phyloP scores from a whole-genome alignment of 768 basidiomycete species.

The Rossbeevera mucosa region DNA sequence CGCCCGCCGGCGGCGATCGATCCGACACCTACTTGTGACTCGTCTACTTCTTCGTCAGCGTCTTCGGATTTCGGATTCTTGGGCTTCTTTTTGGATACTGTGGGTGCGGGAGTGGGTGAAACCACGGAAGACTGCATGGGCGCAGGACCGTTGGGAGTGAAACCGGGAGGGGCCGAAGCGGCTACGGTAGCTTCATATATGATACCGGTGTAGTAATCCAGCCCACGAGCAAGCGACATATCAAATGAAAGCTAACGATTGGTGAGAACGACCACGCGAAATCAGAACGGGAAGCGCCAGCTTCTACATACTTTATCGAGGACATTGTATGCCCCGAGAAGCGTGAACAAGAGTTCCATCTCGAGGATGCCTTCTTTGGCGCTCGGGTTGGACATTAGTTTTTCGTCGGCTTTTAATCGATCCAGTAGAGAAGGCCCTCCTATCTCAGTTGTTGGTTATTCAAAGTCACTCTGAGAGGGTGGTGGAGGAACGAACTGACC shows the following conservation, averaged over 20 bases:
- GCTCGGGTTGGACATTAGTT: constrained; percentile 61
- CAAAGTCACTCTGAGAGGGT: not conserved
- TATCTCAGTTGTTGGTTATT: constrained; percentile 24
- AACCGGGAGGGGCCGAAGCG: constrained; percentile 87
- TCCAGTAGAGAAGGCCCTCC: constrained; percentile 77
- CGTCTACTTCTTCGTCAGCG: constrained; percentile 75
- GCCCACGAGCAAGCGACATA: constrained; percentile 91
- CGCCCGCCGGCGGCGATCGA: constrained; percentile 98
- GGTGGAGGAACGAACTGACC: constrained; percentile 41
- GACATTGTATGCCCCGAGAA: constrained; percentile 77
- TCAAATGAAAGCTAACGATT: constrained; percentile 81
- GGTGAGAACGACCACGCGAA: not conserved
- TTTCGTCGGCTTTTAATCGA: constrained; percentile 57
- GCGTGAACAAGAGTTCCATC: constrained; percentile 79
- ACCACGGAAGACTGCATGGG: constrained; percentile 26
- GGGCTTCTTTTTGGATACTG: constrained; percentile 34
- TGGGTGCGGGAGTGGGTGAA: constrained; percentile 14
- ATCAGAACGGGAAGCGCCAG: not conserved
- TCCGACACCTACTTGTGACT: constrained; percentile 92
- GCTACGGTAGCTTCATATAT: constrained; percentile 96
- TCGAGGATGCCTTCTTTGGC: constrained; percentile 83
- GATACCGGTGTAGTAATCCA: constrained; percentile 98
- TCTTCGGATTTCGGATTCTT: constrained; percentile 43
- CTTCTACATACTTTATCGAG: constrained; percentile 58
- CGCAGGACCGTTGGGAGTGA: constrained; percentile 50